phyloP scores from a whole-genome alignment of 1,284 basidiomycete species.

The Apiotrichum sp. region DNA sequence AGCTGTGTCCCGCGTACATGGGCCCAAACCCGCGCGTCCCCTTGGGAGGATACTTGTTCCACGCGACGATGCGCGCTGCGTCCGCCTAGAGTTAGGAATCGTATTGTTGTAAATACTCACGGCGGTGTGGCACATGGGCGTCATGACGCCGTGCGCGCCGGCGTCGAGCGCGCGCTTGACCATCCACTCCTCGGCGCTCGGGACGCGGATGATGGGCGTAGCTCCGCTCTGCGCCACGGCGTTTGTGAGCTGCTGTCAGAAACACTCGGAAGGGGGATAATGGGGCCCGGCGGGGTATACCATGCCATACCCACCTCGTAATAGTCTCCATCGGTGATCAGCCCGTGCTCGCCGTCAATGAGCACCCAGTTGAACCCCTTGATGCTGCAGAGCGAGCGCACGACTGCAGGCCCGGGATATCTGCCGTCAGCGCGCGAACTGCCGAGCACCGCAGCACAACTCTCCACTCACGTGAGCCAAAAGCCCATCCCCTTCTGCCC shows the following conservation, averaged over 20 bases:
- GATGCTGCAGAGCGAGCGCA: conserved; percentile 26
- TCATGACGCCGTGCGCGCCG: conserved; percentile 34
- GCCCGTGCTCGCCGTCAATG: conserved; percentile 29
- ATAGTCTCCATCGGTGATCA: conserved; percentile 21
- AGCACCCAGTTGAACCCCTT: conserved; percentile 32
- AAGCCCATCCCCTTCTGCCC: conserved; percentile 61
- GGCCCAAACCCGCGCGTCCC: conserved; percentile 26
- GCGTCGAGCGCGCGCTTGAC: conserved; percentile 44
- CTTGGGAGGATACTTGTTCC: conserved; percentile 21
- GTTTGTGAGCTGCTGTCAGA: conserved; percentile 18
- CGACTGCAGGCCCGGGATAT: conserved; percentile 24
- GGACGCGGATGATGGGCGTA: conserved; percentile 38
- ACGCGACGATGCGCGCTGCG: conserved; percentile 17
- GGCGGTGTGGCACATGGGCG: conserved; percentile 28
- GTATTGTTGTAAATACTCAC: conserved; percentile 9
- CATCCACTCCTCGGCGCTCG: conserved; percentile 31
- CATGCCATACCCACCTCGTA: conserved; percentile 13
- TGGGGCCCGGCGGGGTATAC: no score
- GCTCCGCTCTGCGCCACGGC: conserved; percentile 21
- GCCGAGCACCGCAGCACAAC: no score
- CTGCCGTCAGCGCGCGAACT: conserved; percentile 13
- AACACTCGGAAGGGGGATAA: background rate
- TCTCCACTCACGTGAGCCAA: conserved; percentile 55
- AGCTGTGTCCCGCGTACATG: conserved; percentile 19
- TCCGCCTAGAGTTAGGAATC: conserved; percentile 12